Percentiles rank a stretch among this genome's conserved stretches.
phyloP scores from a whole-genome alignment of 2,329 filamentous ascomycete genomes.

The Talaromyces funiculosus region DNA sequence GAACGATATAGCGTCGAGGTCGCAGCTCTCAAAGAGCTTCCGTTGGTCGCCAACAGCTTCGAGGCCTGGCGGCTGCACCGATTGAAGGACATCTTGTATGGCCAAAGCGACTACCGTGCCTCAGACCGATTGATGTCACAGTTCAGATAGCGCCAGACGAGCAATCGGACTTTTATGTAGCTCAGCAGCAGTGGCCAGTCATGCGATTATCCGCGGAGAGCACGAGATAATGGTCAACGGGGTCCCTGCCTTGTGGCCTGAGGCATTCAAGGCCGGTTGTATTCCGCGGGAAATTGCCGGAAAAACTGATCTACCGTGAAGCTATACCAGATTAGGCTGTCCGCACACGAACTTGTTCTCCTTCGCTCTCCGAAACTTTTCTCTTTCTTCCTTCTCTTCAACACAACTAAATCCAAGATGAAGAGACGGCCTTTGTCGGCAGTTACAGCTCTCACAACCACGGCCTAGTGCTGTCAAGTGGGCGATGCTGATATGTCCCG shows the following conservation, averaged over 20 bases:
- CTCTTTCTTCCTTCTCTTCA: constrained; percentile 42
- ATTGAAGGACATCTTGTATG: constrained; percentile 29
- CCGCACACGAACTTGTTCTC: constrained; percentile 4
- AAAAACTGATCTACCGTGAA: constrained; percentile 14
- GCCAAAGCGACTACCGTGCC: neutral
- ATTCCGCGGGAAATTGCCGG: constrained; percentile 14
- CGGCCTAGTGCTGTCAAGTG: constrained; percentile 36
- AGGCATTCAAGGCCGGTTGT: neutral
- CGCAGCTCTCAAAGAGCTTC: constrained; percentile 25
- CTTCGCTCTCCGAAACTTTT: constrained; percentile 17
- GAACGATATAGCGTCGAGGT: constrained; percentile 16
- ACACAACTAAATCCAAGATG: constrained; percentile 74
- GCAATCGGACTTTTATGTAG: constrained; percentile 3
- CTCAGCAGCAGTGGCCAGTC: neutral
- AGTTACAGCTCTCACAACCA: constrained; percentile 44
- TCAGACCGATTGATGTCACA: neutral
- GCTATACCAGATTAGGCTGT: neutral
- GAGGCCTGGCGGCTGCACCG: constrained; percentile 32
- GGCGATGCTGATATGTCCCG: constrained; percentile 59
- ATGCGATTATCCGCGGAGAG: constrained; percentile 13
- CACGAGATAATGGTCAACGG: constrained; percentile 8
- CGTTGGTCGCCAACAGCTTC: constrained; percentile 26
- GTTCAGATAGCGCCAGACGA: neutral
- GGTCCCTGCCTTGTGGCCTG: constrained; percentile 8
- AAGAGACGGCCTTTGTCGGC: constrained; percentile 61